Evolutionary conservation across 176 grass and related monocot genomes (phyloP).

Genomic region (Urochloa ruziziensis): DNA sequence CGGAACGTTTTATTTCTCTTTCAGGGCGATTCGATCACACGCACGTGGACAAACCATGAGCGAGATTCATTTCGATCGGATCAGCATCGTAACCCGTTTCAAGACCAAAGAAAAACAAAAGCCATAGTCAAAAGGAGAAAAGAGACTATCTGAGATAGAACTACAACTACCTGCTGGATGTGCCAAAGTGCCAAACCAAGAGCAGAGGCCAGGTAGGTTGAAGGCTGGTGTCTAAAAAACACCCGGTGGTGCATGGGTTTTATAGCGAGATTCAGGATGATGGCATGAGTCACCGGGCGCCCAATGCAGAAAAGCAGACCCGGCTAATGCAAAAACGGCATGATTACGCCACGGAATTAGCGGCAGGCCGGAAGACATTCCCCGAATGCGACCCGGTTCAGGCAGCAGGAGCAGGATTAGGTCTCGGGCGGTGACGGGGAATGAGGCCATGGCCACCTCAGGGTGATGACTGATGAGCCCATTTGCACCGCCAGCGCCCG

Average conservation of each 20-base stretch:
- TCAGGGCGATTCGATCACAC: not conserved
- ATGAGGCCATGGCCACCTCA: constrained; percentile 19
- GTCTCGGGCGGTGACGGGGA: not conserved
- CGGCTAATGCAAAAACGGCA: constrained; percentile 11
- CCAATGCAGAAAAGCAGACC: constrained; percentile 13
- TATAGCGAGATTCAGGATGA: constrained; percentile 6
- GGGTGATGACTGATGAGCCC: constrained; percentile 5
- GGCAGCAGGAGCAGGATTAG: constrained; percentile 23
- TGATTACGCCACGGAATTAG: constrained; percentile 51
- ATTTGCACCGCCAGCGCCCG: constrained; percentile 41
- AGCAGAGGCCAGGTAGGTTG: not conserved
- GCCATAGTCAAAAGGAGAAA: not conserved
- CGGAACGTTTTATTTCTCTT: not conserved
- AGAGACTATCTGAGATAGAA: not conserved
- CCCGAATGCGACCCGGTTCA: not conserved
- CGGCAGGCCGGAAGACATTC: constrained; percentile 5
- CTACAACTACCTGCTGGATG: constrained; percentile 28
- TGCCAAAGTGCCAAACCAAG: not conserved
- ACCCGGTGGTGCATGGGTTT: not conserved
- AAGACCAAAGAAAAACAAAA: not conserved
- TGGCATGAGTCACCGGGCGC: constrained; percentile 23
- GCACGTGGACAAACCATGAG: not conserved
- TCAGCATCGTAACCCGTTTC: constrained; percentile 15
- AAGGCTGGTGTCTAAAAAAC: constrained; percentile 14
- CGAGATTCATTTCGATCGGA: not conserved